A percentile compares a stretch with the other conserved stretches of the same genome.
These are phyloP conservation scores for Tolypocladium cylindrosporum DNA, from an alignment of 2,329 filamentous ascomycete genomes.

Conservation along the genomic window DNA sequence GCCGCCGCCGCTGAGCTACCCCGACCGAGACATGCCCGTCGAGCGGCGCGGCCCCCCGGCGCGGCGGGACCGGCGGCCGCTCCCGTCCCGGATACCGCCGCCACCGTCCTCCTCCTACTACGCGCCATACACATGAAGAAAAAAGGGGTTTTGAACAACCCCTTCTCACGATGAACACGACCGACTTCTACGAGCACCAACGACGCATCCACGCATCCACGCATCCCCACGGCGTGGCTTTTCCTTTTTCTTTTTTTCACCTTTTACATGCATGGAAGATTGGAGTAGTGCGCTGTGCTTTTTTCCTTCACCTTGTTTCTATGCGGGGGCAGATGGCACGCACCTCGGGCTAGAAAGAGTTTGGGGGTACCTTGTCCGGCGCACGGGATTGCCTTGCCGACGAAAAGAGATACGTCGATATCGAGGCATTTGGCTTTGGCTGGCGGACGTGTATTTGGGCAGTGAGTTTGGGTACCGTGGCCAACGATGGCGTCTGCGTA, in stretches of 20 bases:
- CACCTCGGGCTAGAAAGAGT: neutral
- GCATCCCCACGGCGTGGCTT: neutral
- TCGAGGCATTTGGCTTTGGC: neutral
- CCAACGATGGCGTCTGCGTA: neutral
- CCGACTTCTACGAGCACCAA: neutral
- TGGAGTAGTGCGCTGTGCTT: neutral
- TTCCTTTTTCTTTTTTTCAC: neutral
- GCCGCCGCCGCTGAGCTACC: slow-evolving; percentile 4
- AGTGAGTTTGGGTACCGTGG: neutral
- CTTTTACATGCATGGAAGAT: neutral
- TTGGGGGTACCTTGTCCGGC: neutral
- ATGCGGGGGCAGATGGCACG: too few relatives aligned
- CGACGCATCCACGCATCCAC: neutral
- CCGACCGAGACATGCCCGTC: slow-evolving; percentile 10
- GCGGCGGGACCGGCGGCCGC: slow-evolving; percentile 1
- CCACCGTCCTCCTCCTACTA: neutral
- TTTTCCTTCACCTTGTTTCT: neutral
- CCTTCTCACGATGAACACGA: neutral
- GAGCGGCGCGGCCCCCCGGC: neutral
- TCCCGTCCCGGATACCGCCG: neutral
- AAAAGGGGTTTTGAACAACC: neutral
- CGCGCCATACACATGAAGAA: neutral
- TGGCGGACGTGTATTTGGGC: neutral
- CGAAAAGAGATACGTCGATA: neutral
- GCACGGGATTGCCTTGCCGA: neutral